Conservation (phyloP, 108 stramenopile species). For the Stephanodiscus triporus region DNA sequence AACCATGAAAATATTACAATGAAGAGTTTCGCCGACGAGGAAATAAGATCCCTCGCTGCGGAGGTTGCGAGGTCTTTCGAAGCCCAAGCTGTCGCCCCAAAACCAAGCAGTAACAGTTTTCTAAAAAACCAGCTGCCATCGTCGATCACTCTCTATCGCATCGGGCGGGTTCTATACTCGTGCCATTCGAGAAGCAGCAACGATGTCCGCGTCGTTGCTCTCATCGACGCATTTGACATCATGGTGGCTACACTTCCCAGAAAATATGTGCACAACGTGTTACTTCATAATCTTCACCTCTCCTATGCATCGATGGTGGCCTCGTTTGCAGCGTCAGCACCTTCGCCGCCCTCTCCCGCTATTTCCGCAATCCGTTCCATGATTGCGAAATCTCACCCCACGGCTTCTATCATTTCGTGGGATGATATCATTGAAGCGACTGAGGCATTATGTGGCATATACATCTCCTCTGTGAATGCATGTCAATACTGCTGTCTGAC, state of each 20-base stretch:
- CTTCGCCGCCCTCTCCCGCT: conserved; percentile 6
- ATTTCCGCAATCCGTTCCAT: conserved; percentile 5
- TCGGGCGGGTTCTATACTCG: conserved; percentile 46
- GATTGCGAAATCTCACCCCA: background rate
- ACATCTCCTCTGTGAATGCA: conserved; percentile 37
- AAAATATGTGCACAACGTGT: conserved; percentile 17
- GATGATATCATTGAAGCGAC: conserved; percentile 42
- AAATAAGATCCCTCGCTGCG: conserved; percentile 9
- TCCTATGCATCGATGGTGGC: conserved; percentile 33
- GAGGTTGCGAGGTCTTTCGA: conserved; percentile 12
- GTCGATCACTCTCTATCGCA: conserved; percentile 42
- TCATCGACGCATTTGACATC: conserved; percentile 16
- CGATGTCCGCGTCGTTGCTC: background rate
- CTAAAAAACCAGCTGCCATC: conserved; percentile 18
- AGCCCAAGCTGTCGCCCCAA: background rate
- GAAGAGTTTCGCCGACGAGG: conserved; percentile 4
- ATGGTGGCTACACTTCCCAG: conserved; percentile 19
- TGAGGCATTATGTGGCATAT: conserved; percentile 47
- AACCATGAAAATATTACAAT: too few relatives aligned
- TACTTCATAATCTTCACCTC: conserved; percentile 30
- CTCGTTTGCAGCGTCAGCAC: conserved; percentile 24
- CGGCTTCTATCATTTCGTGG: conserved; percentile 3
- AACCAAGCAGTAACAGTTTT: background rate
- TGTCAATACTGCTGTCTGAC: conserved; percentile 22
- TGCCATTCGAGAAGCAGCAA: background rate